phyloP scores from a whole-genome alignment of 164 flowering plant genomes.

The Hamamelis virginiana region DNA sequence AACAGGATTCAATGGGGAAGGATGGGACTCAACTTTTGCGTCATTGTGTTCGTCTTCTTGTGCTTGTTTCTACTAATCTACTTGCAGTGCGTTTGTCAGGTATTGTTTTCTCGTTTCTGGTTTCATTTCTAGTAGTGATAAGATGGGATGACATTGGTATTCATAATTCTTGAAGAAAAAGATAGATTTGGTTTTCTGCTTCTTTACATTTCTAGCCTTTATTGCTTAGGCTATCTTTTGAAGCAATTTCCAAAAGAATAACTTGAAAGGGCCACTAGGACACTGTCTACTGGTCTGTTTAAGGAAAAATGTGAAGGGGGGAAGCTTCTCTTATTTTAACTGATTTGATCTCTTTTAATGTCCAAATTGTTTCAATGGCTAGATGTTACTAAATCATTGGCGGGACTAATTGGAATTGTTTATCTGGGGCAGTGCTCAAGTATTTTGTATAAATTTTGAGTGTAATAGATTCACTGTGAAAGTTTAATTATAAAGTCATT shows the following conservation, averaged over 20 bases:
- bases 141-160: neutral
- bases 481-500: no score
- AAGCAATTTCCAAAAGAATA: no score
- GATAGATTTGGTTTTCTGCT: no score
- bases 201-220: no score
- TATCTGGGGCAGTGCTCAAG: neutral
- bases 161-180: no score
- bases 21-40: slow-evolving; percentile 97
- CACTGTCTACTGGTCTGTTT: neutral
- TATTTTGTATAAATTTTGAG: neutral
- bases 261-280: neutral
- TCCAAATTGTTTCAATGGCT: no score
- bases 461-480: neutral
- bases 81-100: slow-evolving; percentile 92
- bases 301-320: neutral
- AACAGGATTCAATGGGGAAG: slow-evolving; percentile 99
- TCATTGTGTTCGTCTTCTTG: slow-evolving; percentile 96
- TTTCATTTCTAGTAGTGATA: no score
- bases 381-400: no score
- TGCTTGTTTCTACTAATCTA: slow-evolving; percentile 84
- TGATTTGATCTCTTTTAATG: neutral
- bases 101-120: slow-evolving; percentile 23
- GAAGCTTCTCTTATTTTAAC: neutral
- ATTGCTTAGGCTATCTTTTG: no score
- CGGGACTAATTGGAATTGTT: no score